phyloP scores from a whole-genome alignment of 2,329 filamentous ascomycete genomes.

The Nakataea oryzae region DNA sequence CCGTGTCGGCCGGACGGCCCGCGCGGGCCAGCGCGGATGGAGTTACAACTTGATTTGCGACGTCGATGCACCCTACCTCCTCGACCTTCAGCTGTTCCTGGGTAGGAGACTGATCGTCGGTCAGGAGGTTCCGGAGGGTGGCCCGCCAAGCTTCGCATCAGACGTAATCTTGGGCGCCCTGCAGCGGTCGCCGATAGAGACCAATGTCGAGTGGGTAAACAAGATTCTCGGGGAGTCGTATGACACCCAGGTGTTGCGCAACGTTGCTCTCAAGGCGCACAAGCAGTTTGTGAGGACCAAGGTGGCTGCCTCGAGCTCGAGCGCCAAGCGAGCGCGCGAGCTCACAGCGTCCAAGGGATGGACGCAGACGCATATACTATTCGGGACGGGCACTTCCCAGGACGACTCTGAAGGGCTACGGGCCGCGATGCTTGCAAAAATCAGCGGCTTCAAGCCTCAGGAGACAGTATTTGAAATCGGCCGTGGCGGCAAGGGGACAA shows the following conservation, averaged over 20 bases:
- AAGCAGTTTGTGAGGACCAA: slow-evolving; percentile 85
- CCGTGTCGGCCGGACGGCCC: slow-evolving; percentile 87
- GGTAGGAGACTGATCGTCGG: slow-evolving; percentile 75
- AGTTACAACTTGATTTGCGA: slow-evolving; percentile 87
- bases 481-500: slow-evolving; percentile 51
- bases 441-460: slow-evolving; percentile 78
- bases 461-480: slow-evolving; percentile 98
- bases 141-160: slow-evolving; percentile 59
- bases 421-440: slow-evolving; percentile 76
- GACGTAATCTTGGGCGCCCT: slow-evolving; percentile 77
- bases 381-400: slow-evolving; percentile 43
- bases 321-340: slow-evolving; percentile 77
- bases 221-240: slow-evolving; percentile 66
- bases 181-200: slow-evolving; percentile 61
- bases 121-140: slow-evolving; percentile 41
- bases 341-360: slow-evolving; percentile 61
- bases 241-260: slow-evolving; percentile 61
- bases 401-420: slow-evolving; percentile 25
- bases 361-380: slow-evolving; percentile 69
- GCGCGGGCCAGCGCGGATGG: slow-evolving; percentile 89
- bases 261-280: slow-evolving; percentile 78
- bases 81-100: slow-evolving; percentile 91
- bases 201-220: slow-evolving; percentile 70
- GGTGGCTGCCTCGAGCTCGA: slow-evolving; percentile 82
- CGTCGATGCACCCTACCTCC: slow-evolving; percentile 78